Conservation (phyloP, 495 filamentous ascomycete species). For the Penicillium taxi region DNA sequence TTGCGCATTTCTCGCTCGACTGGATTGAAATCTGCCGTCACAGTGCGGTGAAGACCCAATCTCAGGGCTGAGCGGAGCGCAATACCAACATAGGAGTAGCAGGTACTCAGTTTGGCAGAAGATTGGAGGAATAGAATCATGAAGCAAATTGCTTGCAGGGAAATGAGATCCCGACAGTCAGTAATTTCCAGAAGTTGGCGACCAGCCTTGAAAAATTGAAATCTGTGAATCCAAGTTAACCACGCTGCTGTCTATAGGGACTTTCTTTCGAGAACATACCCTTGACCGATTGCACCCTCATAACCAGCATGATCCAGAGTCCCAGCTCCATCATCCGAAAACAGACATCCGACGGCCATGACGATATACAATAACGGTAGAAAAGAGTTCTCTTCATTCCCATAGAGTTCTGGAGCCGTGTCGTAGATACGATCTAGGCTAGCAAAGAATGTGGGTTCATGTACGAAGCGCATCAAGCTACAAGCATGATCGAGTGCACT, state of each 20-base stretch:
- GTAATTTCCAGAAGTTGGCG: conserved; percentile 82
- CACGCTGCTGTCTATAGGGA: not conserved
- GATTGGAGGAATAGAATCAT: conserved; percentile 92
- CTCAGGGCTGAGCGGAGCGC: conserved; percentile 77
- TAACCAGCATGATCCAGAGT: conserved; percentile 51
- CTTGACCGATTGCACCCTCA: conserved; percentile 69
- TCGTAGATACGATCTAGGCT: conserved; percentile 76
- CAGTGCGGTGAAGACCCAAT: conserved; percentile 78
- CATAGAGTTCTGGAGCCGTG: conserved; percentile 56
- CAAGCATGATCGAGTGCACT: conserved; percentile 79
- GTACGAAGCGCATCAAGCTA: conserved; percentile 76
- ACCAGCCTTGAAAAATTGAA: conserved; percentile 76
- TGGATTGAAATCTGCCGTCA: conserved; percentile 67
- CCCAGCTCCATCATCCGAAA: conserved; percentile 45
- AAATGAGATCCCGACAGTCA: conserved; percentile 78
- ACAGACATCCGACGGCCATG: conserved; percentile 81
- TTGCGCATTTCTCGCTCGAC: conserved; percentile 79
- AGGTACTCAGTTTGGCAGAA: conserved; percentile 83
- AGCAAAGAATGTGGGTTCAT: conserved; percentile 74
- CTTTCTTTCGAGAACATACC: conserved; percentile 42
- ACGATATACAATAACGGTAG: conserved; percentile 77
- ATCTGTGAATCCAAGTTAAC: conserved; percentile 38
- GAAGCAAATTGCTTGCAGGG: conserved; percentile 79
- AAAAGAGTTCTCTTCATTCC: conserved; percentile 69
- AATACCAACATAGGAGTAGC: conserved; percentile 89